Evolutionary conservation across 148 eudicot genomes (phyloP), one percentile per base, ranked within the genome.

Genomic region (Polygonum aviculare): DNA sequence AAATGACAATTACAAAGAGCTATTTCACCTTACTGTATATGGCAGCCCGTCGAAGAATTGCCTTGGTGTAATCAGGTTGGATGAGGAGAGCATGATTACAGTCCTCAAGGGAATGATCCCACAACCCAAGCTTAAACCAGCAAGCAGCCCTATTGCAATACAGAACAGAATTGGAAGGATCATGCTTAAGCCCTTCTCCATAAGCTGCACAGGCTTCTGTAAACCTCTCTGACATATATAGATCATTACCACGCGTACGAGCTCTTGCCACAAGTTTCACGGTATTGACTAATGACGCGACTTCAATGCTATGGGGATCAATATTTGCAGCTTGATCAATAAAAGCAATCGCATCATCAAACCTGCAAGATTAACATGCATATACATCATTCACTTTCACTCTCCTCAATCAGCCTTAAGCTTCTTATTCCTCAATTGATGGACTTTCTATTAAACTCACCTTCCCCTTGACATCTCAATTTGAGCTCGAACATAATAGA

Each of bases 131-230:
- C 87, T 86, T 92, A 84, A 21, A 92, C 93, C 91, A 92, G 80
- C 97, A 95, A 77, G 98, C 98, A 76, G 98, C 98, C 82, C 97
- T 82, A 69, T 95, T 95, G 84, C 97, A 89, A 75, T 88, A 90
- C 16, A 95, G 91, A 81, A 95, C 90, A 1, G 98, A 82, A 78
- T 87, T 92, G 67, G 86, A 85, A 51, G 97, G 89, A 78, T 95
- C 94, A 31, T 83, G 79, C 73, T 76, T 88, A 39, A 95, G 87
- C 79, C 98, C 98, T 85, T 95, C 98, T 21, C 86, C 92, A 80
- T 95, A 95, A 57, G 98, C 97, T 51, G 91, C 75, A 76, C 89
- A 86, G 45, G 98, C 98, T 86, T 95, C 98, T 41, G 97, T 92
- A 77, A 74, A 87, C 80, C 97, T 90, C 80, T 89, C 97, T 2